Base-by-base conservation (phyloP, 345 rosid genomes). In the Salix caprea region DNA sequence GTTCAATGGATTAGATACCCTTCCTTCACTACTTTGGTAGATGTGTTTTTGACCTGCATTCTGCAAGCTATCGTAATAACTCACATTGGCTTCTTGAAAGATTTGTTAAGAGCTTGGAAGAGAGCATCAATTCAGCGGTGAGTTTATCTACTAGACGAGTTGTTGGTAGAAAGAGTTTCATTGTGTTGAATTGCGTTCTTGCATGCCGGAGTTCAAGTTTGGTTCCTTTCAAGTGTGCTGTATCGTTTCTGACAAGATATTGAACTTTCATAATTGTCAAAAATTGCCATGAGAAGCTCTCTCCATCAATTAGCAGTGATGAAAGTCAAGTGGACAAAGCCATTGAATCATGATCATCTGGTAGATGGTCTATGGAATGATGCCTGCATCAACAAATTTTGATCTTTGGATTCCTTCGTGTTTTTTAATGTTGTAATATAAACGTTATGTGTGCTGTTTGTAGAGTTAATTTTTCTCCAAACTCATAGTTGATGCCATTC, bases 71-170 rank as follows among this genome's bases (percentile, higher is more conserved):
- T 28, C 19, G 42, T 4, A 78, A 77, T 19, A 70, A 61, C 26
- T 36, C 50, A 10, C 69, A 37, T 23, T 76, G 75, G 76, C 78
- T 82, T 56, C 74, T 77, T 74, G 37, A 78, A 62, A 75, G 72
- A 74, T 82, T 77, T 72, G 67, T 50, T 48, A 46, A 36, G 36
- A 74, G 81, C 54, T 66, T 82, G 84, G 76, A 82, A 71, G 81
- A 82, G 62, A 82, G 78, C 75, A 28, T 82, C 65, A 16, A 24
- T 66, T 74, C 73, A 42, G 60, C 48, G 56, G 81, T 78, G 39
- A 78, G 81, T 62, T 56, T 40, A 21, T 44, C 39, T 24, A 46
- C 18, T 13, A 4, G 18, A 46, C 15, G 50, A 46, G 18, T 46
- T 73, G 6, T 0, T 48, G 16, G 15, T 24, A 36, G 21, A 36